These are phyloP conservation scores for Mortierella sp. DNA, from an alignment of 371 early-diverging fungal genomes.

Conservation along the genomic window DNA sequence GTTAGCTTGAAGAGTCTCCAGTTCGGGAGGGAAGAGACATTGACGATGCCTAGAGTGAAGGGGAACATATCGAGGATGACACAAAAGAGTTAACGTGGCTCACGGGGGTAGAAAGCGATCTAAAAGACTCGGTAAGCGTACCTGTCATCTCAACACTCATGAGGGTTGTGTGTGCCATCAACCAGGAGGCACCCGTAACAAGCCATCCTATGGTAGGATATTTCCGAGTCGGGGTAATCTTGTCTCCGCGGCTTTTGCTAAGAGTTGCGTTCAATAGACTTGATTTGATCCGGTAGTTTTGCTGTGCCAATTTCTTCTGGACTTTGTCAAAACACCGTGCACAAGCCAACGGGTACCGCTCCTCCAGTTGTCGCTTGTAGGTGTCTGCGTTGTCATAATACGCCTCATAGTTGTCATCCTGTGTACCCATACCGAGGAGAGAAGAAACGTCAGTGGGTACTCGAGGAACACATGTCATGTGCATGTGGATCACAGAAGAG, in stretches of 20 bases:
- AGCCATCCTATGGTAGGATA: conserved; percentile 27
- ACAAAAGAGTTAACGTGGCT: too few species aligned
- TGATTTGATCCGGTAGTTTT: conserved; percentile 34
- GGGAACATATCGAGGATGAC: not conserved
- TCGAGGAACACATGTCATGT: too few species aligned
- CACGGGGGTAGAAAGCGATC: too few species aligned
- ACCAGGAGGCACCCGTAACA: conserved; percentile 24
- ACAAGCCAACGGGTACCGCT: conserved; percentile 49
- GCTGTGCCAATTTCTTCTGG: conserved; percentile 21
- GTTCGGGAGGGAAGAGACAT: conserved; percentile 1
- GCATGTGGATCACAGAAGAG: not conserved
- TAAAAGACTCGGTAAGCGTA: too few species aligned
- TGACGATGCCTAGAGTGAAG: not conserved
- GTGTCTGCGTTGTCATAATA: conserved; percentile 36
- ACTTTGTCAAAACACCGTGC: conserved; percentile 35
- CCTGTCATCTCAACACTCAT: conserved; percentile 11
- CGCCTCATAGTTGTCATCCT: conserved; percentile 42
- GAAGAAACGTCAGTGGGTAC: too few species aligned
- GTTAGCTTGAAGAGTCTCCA: conserved; percentile 1
- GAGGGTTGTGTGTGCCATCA: conserved; percentile 12
- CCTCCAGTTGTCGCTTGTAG: conserved; percentile 36
- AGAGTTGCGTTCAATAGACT: conserved; percentile 33
- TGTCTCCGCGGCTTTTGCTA: conserved; percentile 35
- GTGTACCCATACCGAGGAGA: not conserved
- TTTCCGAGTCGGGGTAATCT: conserved; percentile 26